Percentiles rank a stretch among this genome's conserved stretches.
phyloP scores from a whole-genome alignment of 257 asterid species.

The Scutellaria minor region DNA sequence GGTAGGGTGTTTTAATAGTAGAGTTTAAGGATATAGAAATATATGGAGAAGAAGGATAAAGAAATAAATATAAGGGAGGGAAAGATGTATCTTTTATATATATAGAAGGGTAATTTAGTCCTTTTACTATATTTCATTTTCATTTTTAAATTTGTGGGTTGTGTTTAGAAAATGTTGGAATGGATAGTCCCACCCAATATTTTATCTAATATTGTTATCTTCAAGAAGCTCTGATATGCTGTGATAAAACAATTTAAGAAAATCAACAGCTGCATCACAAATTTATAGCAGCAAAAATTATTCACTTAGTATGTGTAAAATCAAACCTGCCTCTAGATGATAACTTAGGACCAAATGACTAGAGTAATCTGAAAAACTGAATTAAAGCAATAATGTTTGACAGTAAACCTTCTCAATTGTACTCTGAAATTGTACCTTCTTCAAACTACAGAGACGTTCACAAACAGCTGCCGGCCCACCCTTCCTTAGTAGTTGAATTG shows the following conservation, averaged over 20 bases:
- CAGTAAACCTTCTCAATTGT: slow-evolving; percentile 11
- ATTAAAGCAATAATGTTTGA: not conserved
- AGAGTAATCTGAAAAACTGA: slow-evolving; percentile 9
- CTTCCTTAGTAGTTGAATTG: slow-evolving; percentile 80
- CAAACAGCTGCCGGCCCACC: slow-evolving; percentile 98
- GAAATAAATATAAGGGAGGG: too few species aligned
- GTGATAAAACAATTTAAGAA: not conserved
- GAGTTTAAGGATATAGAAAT: too few species aligned
- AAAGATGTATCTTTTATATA: too few species aligned
- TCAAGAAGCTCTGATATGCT: not conserved
- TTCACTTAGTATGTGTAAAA: not conserved
- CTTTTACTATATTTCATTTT: too few species aligned
- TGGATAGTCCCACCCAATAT: too few species aligned
- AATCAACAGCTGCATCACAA: not conserved
- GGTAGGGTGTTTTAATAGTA: too few species aligned
- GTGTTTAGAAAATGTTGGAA: not conserved
- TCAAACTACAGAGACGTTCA: slow-evolving; percentile 79
- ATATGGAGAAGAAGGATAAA: too few species aligned
- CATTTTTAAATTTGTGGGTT: not conserved
- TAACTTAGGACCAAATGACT: slow-evolving; percentile 5
- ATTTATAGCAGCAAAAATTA: not conserved
- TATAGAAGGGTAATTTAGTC: too few species aligned
- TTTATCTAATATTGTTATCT: not conserved
- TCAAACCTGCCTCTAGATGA: slow-evolving; percentile 11
- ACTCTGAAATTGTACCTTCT: slow-evolving; percentile 59